Percentiles rank a stretch among this genome's conserved stretches.
These are phyloP conservation scores for Nicotiana rustica DNA, from an alignment of 305 asterid genomes.

Conservation along the genomic window DNA sequence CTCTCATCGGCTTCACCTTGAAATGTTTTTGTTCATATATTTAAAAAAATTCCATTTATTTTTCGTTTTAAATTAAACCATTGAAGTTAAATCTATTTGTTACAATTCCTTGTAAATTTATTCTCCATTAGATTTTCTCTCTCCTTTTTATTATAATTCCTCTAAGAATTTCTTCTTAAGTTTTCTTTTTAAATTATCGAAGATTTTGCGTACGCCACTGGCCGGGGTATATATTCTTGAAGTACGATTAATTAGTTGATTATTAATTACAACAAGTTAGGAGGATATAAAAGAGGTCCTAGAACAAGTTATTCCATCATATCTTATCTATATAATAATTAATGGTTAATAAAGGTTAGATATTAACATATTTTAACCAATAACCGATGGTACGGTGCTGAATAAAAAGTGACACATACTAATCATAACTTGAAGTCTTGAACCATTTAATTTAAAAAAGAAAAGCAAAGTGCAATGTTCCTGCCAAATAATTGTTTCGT, in stretches of 20 bases:
- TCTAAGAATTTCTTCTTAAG: background rate
- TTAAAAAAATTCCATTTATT: too few relatives aligned
- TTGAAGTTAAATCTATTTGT: too few relatives aligned
- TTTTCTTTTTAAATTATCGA: too few relatives aligned
- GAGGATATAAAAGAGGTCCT: background rate
- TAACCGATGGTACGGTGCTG: background rate
- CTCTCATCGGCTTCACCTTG: too few relatives aligned
- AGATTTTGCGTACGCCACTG: too few relatives aligned
- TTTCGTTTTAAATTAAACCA: too few relatives aligned
- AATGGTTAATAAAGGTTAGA: background rate
- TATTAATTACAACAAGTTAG: background rate
- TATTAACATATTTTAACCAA: background rate
- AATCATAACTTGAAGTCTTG: background rate
- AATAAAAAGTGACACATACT: background rate
- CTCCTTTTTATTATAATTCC: background rate
- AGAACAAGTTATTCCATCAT: constrained; percentile 21
- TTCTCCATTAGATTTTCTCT: background rate
- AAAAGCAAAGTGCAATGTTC: constrained; percentile 18
- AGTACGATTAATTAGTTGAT: background rate
- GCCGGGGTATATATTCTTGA: background rate
- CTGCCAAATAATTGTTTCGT: background rate
- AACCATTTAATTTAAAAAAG: background rate
- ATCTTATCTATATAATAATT: background rate
- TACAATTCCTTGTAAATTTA: background rate
- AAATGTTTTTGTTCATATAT: too few relatives aligned